These are phyloP conservation scores for Urostyla sp. DNA, from an alignment of 73 alveolate species.

Conservation along the genomic window DNA sequence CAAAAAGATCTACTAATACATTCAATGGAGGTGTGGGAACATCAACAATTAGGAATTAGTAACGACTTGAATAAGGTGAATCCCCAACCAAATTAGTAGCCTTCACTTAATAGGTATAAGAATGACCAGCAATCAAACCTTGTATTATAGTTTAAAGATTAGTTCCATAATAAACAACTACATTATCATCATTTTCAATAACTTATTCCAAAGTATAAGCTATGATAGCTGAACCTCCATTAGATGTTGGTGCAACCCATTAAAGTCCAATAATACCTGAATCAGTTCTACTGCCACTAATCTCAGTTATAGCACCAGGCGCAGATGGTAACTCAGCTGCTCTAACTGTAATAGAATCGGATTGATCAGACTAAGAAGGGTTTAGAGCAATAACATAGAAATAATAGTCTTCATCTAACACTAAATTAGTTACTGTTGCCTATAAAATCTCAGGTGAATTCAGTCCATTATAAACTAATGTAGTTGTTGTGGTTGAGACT, in stretches of 20 bases:
- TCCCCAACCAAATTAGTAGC: conserved; percentile 76
- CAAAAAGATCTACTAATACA: conserved; percentile 40
- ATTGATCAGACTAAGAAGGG: conserved; percentile 49
- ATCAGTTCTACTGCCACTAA: conserved; percentile 51
- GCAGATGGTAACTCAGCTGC: conserved; percentile 75
- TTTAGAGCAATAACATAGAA: conserved; percentile 68
- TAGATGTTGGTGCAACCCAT: conserved; percentile 75
- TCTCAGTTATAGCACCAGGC: conserved; percentile 72
- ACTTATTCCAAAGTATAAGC: conserved; percentile 70
- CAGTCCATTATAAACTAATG: conserved; percentile 61
- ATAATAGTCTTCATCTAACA: conserved; percentile 55
- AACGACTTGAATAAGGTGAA: conserved; percentile 49
- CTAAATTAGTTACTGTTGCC: conserved; percentile 38
- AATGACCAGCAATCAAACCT: conserved; percentile 63
- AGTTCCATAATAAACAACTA: conserved; percentile 66
- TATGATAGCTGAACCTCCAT: conserved; percentile 71
- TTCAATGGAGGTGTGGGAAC: conserved; percentile 77
- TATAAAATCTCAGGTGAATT: conserved; percentile 26
- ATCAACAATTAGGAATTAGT: conserved; percentile 57
- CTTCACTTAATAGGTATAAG: conserved; percentile 64
- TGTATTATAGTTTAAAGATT: conserved; percentile 42
- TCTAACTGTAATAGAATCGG: conserved; percentile 53
- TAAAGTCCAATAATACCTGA: conserved; percentile 40
- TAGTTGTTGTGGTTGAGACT: neutral
- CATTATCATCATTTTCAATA: conserved; percentile 49